Conservation (phyloP, 768 basidiomycete species). For the Hygrophoropsis aurantiaca region DNA sequence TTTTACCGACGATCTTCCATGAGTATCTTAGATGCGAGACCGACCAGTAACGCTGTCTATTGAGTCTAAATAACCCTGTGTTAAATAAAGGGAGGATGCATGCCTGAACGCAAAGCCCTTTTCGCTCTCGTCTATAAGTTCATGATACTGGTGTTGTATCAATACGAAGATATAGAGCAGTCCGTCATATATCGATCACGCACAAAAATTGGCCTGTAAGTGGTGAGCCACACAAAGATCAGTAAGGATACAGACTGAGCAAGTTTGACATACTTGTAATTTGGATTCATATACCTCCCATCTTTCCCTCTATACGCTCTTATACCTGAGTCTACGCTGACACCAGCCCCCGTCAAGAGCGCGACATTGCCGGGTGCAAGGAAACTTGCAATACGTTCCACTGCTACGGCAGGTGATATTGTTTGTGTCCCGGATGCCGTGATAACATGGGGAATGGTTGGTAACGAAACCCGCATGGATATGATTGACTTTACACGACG, state of each 20-base stretch:
- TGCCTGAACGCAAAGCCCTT: slow-evolving; percentile 74
- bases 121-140: slow-evolving; percentile 70
- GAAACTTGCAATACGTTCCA: slow-evolving; percentile 63
- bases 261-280: slow-evolving; percentile 63
- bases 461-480: slow-evolving; percentile 76
- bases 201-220: slow-evolving; percentile 60
- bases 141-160: slow-evolving; percentile 84
- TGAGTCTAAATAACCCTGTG: background rate
- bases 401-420: slow-evolving; percentile 50
- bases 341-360: slow-evolving; percentile 87
- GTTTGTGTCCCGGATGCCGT: slow-evolving; percentile 34
- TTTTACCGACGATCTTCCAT: background rate
- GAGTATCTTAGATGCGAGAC: slow-evolving; percentile 10
- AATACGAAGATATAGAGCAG: no score
- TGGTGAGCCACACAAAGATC: slow-evolving; percentile 2
- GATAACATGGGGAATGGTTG: slow-evolving; percentile 65
- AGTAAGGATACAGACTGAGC: background rate
- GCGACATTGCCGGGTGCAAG: slow-evolving; percentile 68
- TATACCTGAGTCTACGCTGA: slow-evolving; percentile 94
- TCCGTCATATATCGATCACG: slow-evolving; percentile 16
- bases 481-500: no score
- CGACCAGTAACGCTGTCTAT: slow-evolving; percentile 83
- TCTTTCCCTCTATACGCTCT: slow-evolving; percentile 88
- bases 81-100: slow-evolving; percentile 15
- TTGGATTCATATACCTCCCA: slow-evolving; percentile 87